Evolutionary conservation across 2,329 filamentous ascomycete genomes (phyloP).

Genomic region (Aspergillus nomiae): DNA sequence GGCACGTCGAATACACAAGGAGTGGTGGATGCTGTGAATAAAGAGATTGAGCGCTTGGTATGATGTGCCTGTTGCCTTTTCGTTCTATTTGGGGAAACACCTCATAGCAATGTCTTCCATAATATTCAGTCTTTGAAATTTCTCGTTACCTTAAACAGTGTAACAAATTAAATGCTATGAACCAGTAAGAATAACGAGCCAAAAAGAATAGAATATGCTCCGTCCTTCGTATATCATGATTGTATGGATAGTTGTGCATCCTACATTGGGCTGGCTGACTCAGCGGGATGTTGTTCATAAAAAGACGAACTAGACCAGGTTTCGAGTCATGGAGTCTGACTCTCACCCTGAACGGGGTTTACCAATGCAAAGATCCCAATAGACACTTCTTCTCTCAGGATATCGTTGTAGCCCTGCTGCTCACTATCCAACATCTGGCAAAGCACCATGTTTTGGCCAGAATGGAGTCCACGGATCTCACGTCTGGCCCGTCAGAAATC

Average conservation of each 20-base stretch:
- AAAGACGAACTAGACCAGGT: not conserved
- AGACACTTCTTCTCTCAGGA: not conserved
- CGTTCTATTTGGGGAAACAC: not conserved
- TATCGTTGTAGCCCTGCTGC: not conserved
- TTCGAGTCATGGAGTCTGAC: not conserved
- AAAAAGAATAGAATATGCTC: no score
- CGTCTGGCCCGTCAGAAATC: constrained; percentile 38
- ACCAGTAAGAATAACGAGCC: no score
- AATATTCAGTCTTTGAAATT: not conserved
- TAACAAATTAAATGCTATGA: not conserved
- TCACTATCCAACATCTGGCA: not conserved
- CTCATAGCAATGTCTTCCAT: not conserved
- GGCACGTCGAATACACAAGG: constrained; percentile 58
- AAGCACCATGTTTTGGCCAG: constrained; percentile 20
- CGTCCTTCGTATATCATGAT: no score
- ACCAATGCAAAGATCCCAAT: not conserved
- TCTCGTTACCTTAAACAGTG: not conserved
- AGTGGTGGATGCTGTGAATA: constrained; percentile 59
- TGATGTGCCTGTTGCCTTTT: not conserved
- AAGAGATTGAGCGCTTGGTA: constrained; percentile 45
- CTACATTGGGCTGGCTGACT: not conserved
- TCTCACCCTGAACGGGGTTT: not conserved
- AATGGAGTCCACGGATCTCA: constrained; percentile 32
- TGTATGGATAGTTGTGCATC: not conserved
- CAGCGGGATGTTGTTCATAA: not conserved